A percentile compares a stretch with the other conserved stretches of the same genome.
Conservation (phyloP, 345 rosid species). For the Salix suchowensis region DNA sequence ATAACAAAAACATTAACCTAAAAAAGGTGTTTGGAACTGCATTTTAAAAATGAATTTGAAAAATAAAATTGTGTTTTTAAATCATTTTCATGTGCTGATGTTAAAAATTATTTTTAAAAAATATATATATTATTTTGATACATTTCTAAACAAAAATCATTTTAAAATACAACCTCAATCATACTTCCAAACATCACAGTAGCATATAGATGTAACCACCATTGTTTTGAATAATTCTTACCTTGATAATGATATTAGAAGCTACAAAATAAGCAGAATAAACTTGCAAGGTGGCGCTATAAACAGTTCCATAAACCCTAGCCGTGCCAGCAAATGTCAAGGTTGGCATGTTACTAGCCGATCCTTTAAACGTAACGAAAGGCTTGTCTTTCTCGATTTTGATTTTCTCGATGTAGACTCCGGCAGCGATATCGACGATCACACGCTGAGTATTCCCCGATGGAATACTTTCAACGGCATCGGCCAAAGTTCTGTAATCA, state of each 20-base stretch:
- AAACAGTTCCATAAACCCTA: constrained; percentile 44
- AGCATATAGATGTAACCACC: neutral
- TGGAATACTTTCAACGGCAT: constrained; percentile 49
- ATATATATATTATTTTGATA: too few relatives aligned
- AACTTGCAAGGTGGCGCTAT: constrained; percentile 57
- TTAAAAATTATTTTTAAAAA: too few relatives aligned
- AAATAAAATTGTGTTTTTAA: too few relatives aligned
- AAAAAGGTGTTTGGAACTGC: accelerated
- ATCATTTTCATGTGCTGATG: too few relatives aligned
- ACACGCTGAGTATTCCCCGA: constrained; percentile 43
- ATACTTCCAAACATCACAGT: too few relatives aligned
- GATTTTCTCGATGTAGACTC: constrained; percentile 51
- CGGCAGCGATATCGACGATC: constrained; percentile 44
- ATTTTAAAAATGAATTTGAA: too few relatives aligned
- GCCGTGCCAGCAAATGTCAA: constrained; percentile 48
- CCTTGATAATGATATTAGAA: constrained; percentile 43
- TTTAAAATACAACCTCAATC: too few relatives aligned
- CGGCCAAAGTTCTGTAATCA: constrained; percentile 39
- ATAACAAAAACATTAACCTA: neutral
- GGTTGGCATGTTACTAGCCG: constrained; percentile 33
- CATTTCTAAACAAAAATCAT: too few relatives aligned
- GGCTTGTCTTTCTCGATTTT: constrained; percentile 37
- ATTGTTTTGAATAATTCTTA: neutral
- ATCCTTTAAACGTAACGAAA: constrained; percentile 51
- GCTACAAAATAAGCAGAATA: constrained; percentile 62